Conservation (phyloP, 495 filamentous ascomycete species). For the Penicillium steckii region DNA sequence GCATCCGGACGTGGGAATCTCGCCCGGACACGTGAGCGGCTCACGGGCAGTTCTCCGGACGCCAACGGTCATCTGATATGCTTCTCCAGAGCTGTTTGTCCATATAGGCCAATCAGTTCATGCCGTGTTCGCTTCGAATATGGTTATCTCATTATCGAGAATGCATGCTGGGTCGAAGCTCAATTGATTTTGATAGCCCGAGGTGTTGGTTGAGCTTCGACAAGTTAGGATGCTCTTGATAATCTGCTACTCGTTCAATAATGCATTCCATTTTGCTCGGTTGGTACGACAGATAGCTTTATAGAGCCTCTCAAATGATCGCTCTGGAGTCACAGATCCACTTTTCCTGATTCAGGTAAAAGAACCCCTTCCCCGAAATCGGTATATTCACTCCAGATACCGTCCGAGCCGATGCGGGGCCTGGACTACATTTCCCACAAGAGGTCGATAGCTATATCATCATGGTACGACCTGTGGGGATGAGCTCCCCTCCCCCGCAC, state of each 20-base stretch:
- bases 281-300: neutral
- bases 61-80: neutral
- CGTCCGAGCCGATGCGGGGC: conserved; percentile 19
- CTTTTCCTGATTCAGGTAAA: conserved; percentile 9
- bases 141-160: conserved; percentile 11
- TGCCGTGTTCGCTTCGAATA: neutral
- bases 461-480: conserved; percentile 16
- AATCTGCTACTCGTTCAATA: neutral
- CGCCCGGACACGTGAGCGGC: conserved; percentile 26
- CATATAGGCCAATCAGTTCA: conserved; percentile 12
- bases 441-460: conserved; percentile 6
- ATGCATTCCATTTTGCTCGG: neutral
- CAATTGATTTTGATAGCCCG: neutral
- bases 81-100: neutral
- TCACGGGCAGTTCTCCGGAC: conserved; percentile 5
- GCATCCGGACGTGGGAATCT: neutral
- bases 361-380: conserved; percentile 8
- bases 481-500: conserved; percentile 11
- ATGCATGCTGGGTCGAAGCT: conserved; percentile 8
- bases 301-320: neutral
- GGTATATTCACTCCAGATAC: conserved; percentile 15
- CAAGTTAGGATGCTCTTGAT: neutral
- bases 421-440: conserved; percentile 3
- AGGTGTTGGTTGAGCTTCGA: neutral
- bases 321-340: neutral